These are phyloP conservation scores for Plasmodium gallinaceum DNA, from an alignment of 169 alveolate species.

Conservation along the genomic window DNA sequence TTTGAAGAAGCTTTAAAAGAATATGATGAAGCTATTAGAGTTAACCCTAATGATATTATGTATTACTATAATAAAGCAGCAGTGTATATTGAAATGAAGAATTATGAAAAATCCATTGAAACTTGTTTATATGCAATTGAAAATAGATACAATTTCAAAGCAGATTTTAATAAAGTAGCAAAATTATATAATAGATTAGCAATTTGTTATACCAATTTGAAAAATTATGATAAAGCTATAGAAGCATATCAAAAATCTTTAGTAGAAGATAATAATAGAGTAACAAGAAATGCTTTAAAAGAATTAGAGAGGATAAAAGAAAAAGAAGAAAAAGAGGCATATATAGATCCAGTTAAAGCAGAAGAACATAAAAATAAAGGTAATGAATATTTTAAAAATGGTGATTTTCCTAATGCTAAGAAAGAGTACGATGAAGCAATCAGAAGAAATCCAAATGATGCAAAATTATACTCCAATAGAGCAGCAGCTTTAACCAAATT, in stretches of 20 bases:
- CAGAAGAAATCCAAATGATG: constrained; percentile 96
- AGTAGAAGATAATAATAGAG: constrained; percentile 94
- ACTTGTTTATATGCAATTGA: constrained; percentile 95
- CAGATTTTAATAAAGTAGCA: constrained; percentile 91
- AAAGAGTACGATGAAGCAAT: constrained; percentile 98
- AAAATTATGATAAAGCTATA: constrained; percentile 92
- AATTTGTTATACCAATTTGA: constrained; percentile 88
- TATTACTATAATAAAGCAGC: constrained; percentile 95
- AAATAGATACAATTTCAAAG: constrained; percentile 92
- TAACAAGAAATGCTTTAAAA: constrained; percentile 93
- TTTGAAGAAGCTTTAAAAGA: constrained; percentile 95
- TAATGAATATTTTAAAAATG: constrained; percentile 93
- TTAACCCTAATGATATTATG: constrained; percentile 91
- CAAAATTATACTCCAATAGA: constrained; percentile 96
- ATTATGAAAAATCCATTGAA: constrained; percentile 93
- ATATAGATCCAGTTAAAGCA: constrained; percentile 95
- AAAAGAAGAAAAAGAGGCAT: constrained; percentile 93
- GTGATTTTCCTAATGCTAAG: constrained; percentile 97
- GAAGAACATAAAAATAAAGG: constrained; percentile 94
- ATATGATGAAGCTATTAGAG: constrained; percentile 94
- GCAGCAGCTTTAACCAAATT: constrained; percentile 97
- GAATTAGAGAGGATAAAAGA: constrained; percentile 94
- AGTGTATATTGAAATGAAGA: constrained; percentile 95
- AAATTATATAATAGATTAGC: constrained; percentile 93
- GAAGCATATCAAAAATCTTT: constrained; percentile 93